phyloP scores from a whole-genome alignment of 129 eudicot species.

The Centrapalus pauciflorus region DNA sequence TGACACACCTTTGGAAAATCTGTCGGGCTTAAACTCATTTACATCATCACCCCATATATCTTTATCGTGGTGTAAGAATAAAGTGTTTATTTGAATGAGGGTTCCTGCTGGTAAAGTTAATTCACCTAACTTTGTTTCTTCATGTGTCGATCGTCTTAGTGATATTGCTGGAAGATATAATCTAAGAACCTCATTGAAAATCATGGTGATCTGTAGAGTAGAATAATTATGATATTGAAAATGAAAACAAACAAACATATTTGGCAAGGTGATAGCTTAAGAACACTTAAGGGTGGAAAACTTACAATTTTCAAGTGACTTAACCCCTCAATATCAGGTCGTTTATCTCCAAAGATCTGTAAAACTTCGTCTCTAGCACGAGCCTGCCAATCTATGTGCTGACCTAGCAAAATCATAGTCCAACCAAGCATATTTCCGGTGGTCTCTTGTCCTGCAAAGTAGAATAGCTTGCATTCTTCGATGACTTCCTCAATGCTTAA shows the following conservation, averaged over 20 bases:
- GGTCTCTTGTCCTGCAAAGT: too few species aligned
- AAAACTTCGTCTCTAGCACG: constrained; percentile 11
- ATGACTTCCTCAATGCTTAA: background rate
- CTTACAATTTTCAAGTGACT: constrained; percentile 9
- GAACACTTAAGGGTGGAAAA: too few species aligned
- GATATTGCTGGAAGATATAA: constrained; percentile 30
- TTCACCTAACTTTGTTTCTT: constrained; percentile 22
- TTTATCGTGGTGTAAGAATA: constrained; percentile 32
- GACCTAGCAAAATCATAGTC: constrained; percentile 15
- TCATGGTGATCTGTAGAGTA: constrained; percentile 28
- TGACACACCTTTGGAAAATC: constrained; percentile 46
- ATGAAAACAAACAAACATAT: too few species aligned
- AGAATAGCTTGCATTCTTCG: too few species aligned
- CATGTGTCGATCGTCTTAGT: constrained; percentile 1
- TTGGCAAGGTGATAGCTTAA: too few species aligned
- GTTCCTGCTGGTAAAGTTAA: constrained; percentile 14
- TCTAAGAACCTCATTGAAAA: constrained; percentile 33
- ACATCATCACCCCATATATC: constrained; percentile 47
- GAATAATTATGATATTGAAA: background rate
- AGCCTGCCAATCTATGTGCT: constrained; percentile 9
- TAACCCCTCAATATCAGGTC: background rate
- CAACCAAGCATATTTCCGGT: background rate
- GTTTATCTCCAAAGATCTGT: background rate
- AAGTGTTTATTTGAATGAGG: constrained; percentile 16
- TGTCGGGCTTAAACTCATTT: constrained; percentile 33